phyloP scores from a whole-genome alignment of 805 yeast species.

The Candida succiphila region DNA sequence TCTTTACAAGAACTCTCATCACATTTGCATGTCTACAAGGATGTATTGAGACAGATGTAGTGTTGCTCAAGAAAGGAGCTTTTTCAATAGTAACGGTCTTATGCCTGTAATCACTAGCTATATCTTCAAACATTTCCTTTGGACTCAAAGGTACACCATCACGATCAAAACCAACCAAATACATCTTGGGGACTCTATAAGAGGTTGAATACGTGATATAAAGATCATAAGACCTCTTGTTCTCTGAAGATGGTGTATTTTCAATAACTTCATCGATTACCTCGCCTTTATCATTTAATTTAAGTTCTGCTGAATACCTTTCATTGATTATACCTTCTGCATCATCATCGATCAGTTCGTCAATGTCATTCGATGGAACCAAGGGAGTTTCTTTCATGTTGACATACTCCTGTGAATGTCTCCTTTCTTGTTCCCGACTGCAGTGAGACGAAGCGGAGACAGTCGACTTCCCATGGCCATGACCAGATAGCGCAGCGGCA shows the following conservation, averaged over 20 bases:
- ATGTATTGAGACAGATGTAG: conserved; percentile 82
- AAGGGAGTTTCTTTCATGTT: conserved; percentile 16
- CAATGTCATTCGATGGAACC: conserved; percentile 33
- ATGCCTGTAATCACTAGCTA: conserved; percentile 81
- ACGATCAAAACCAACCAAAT: conserved; percentile 75
- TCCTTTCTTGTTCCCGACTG: conserved; percentile 13
- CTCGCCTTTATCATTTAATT: conserved; percentile 11
- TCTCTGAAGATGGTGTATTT: conserved; percentile 21
- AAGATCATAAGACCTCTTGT: conserved; percentile 70
- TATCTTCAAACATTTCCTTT: conserved; percentile 89
- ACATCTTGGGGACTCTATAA: conserved; percentile 92
- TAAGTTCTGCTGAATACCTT: conserved; percentile 5
- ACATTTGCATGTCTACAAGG: conserved; percentile 95
- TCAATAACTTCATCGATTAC: conserved; percentile 26
- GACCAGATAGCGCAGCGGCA: too few species aligned
- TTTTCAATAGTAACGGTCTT: conserved; percentile 95
- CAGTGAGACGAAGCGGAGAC: too few species aligned
- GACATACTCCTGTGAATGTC: conserved; percentile 15
- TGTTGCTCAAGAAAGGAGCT: conserved; percentile 71
- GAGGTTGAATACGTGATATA: conserved; percentile 91
- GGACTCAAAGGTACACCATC: conserved; percentile 85
- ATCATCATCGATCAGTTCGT: conserved; percentile 24
- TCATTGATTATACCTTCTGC: conserved; percentile 13
- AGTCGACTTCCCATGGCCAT: not conserved
- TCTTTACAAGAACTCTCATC: conserved; percentile 77